A percentile compares a stretch with the other conserved stretches of the same genome.
These are phyloP conservation scores for Thalassia testudinum DNA, from an alignment of 116 monocot genomes.

Conservation along the genomic window DNA sequence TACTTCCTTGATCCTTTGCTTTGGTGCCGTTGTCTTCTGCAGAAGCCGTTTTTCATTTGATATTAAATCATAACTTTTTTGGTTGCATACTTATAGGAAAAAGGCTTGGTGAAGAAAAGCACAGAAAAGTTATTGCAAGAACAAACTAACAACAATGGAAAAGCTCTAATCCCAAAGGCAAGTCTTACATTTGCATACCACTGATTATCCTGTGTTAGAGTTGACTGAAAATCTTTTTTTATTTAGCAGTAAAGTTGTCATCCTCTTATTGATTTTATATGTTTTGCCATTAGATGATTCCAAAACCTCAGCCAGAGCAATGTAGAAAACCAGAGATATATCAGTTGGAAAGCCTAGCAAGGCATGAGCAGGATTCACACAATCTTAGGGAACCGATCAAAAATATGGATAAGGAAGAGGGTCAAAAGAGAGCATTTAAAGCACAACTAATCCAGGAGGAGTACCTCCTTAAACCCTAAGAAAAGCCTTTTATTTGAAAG, in stretches of 20 bases:
- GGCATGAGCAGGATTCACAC: conserved; percentile 71
- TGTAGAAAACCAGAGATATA: conserved; percentile 71
- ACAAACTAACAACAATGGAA: conserved; percentile 64
- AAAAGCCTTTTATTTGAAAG: too few species aligned
- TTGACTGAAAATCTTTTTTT: neutral
- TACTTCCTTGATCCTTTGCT: conserved; percentile 1
- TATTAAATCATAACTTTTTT: neutral
- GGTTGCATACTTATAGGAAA: conserved; percentile 22
- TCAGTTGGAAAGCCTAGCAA: conserved; percentile 59
- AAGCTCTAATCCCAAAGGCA: conserved; percentile 50
- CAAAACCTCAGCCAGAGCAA: conserved; percentile 60
- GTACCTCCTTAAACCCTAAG: conserved; percentile 2
- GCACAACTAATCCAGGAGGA: conserved; percentile 62
- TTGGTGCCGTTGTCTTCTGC: neutral
- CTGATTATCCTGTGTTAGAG: conserved; percentile 86
- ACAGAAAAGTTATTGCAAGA: conserved; percentile 35
- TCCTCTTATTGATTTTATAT: too few species aligned
- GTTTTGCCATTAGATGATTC: too few species aligned
- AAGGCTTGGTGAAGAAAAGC: conserved; percentile 68
- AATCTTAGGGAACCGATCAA: conserved; percentile 40
- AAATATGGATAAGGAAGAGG: conserved; percentile 59
- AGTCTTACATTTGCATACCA: conserved; percentile 73
- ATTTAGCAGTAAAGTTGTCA: neutral
- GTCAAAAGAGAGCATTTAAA: conserved; percentile 42
- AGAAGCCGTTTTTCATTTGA: neutral